A percentile compares a stretch with the other conserved stretches of the same genome.
Conservation (phyloP, 495 filamentous ascomycete species). For the Arthonia radiata region DNA sequence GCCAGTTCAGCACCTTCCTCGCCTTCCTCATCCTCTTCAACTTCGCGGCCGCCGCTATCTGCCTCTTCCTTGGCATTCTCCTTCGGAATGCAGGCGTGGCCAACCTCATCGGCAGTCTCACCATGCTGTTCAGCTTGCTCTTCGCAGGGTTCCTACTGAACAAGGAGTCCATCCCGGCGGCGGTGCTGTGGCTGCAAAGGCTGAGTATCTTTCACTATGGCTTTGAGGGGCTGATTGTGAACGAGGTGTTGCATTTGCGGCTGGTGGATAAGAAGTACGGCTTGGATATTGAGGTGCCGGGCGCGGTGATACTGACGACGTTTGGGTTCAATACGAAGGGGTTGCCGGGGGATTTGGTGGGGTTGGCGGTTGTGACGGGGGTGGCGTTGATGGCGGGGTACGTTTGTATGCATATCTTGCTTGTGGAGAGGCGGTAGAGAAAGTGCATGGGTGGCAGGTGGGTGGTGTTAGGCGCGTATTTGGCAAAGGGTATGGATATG, state of each 20-base stretch:
- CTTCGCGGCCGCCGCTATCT: conserved; percentile 74
- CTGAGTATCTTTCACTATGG: conserved; percentile 97
- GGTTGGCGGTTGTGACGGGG: conserved; percentile 57
- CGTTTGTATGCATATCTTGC: conserved; percentile 70
- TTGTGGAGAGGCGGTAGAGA: conserved; percentile 68
- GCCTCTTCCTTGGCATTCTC: conserved; percentile 87
- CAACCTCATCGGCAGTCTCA: conserved; percentile 79
- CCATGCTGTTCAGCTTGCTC: conserved; percentile 92
- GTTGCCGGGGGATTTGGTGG: conserved; percentile 64
- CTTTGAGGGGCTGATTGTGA: conserved; percentile 90
- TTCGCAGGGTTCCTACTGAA: conserved; percentile 88
- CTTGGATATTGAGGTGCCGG: conserved; percentile 85
- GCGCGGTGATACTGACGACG: conserved; percentile 73
- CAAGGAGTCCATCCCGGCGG: conserved; percentile 67
- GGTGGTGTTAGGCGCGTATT: too few relatives aligned
- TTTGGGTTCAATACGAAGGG: conserved; percentile 77
- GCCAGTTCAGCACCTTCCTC: conserved; percentile 76
- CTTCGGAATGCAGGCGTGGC: conserved; percentile 82
- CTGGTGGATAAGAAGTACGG: conserved; percentile 85
- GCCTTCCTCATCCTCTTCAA: conserved; percentile 89
- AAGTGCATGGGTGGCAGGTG: too few relatives aligned
- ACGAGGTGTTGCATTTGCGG: conserved; percentile 79
- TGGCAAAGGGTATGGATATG: too few relatives aligned
- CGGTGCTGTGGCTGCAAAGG: conserved; percentile 68
- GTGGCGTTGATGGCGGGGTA: conserved; percentile 78